These are phyloP conservation scores for Suhomyces pyralidae DNA, from an alignment of 805 yeast species.

Conservation along the genomic window DNA sequence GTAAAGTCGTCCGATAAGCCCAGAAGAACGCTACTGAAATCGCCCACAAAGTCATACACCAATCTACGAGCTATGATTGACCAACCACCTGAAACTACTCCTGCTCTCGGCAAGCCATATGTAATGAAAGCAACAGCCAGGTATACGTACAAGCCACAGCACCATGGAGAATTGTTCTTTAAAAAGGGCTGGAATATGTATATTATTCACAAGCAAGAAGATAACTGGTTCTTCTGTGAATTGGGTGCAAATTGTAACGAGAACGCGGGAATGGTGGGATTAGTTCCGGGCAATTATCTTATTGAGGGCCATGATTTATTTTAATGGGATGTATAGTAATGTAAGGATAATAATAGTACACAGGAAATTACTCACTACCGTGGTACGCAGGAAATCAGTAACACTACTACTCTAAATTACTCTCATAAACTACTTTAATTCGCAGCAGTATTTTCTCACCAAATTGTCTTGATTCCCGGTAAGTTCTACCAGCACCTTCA, in stretches of 20 bases:
- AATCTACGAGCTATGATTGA: conserved; percentile 29
- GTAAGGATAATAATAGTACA: neutral
- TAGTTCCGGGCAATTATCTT: conserved; percentile 44
- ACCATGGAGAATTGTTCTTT: conserved; percentile 39
- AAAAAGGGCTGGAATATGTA: conserved; percentile 42
- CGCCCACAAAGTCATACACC: conserved; percentile 34
- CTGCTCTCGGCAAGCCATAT: conserved; percentile 28
- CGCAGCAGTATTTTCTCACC: too few relatives aligned
- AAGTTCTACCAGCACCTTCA: too few relatives aligned
- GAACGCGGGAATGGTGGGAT: conserved; percentile 33
- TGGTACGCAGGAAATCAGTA: too few relatives aligned
- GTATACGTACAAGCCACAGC: conserved; percentile 40
- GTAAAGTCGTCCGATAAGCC: conserved; percentile 9
- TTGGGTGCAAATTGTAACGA: conserved; percentile 34
- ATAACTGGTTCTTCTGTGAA: conserved; percentile 45
- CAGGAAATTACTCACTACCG: neutral
- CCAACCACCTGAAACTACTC: conserved; percentile 21
- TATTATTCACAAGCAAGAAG: conserved; percentile 42
- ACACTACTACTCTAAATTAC: too few relatives aligned
- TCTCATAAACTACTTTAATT: too few relatives aligned
- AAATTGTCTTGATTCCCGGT: too few relatives aligned
- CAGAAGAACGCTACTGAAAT: conserved; percentile 25
- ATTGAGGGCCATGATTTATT: conserved; percentile 25
- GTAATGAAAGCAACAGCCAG: conserved; percentile 36
- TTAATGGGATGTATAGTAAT: neutral